Evolutionary conservation across 1,284 basidiomycete genomes (phyloP).

Genomic region (Tetrapyrgos nigripes): DNA sequence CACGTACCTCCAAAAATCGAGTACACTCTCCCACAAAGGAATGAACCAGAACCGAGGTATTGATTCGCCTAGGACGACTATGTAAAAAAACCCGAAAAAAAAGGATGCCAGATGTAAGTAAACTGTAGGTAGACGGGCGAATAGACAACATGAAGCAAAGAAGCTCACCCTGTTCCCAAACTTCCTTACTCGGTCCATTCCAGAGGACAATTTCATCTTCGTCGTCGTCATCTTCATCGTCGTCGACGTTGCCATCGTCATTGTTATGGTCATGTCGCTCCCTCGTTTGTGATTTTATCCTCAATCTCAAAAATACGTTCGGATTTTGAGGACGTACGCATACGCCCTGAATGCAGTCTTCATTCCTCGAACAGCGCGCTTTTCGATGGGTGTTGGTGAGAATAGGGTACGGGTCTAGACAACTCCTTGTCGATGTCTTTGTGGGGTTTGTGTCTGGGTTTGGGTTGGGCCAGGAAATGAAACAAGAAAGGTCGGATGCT

Average conservation of each 20-base stretch:
- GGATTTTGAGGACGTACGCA: conserved; percentile 56
- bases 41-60: conserved; percentile 52
- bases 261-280: too few relatives aligned
- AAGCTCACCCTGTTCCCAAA: conserved; percentile 70
- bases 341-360: conserved; percentile 20
- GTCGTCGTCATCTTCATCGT: conserved; percentile 8
- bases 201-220: conserved; percentile 58
- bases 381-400: conserved; percentile 38
- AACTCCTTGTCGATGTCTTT: conserved; percentile 28
- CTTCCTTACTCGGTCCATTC: conserved; percentile 71
- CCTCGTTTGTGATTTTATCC: conserved; percentile 25
- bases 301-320: conserved; percentile 57
- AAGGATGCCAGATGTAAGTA: not conserved
- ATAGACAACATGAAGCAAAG: not conserved
- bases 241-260: too few relatives aligned
- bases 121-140: not conserved
- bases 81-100: not conserved
- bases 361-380: conserved; percentile 31
- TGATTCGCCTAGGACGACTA: conserved; percentile 63
- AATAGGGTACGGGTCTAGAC: conserved; percentile 61
- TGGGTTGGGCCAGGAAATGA: too few relatives aligned
- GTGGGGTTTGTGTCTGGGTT: too few relatives aligned
- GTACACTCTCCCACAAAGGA: conserved; percentile 42
- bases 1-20: conserved; percentile 56
- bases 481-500: conserved; percentile 48